phyloP scores from a whole-genome alignment of 164 flowering plant species.

The Chimonanthus praecox region DNA sequence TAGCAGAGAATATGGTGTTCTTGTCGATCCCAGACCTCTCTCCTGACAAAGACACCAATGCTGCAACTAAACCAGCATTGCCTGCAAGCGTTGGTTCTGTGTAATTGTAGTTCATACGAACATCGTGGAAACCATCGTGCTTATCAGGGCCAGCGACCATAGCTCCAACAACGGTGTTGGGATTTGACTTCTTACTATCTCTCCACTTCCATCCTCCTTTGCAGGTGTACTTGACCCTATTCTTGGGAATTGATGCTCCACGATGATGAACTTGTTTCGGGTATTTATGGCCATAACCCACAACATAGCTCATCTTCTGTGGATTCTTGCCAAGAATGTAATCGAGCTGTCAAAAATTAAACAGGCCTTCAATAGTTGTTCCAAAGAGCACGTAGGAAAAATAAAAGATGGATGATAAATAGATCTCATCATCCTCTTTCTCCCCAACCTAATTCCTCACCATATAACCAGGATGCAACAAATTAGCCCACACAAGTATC shows the following conservation, averaged over 20 bases:
- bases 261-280: conserved; percentile 92
- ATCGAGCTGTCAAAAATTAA: conserved; percentile 52
- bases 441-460: not conserved
- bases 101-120: conserved; percentile 76
- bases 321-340: conserved; percentile 97
- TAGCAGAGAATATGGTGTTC: conserved; percentile 93
- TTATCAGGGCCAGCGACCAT: conserved; percentile 98
- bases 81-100: conserved; percentile 97
- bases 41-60: conserved; percentile 84
- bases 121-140: conserved; percentile 82
- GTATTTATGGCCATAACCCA: conserved; percentile 75
- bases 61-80: conserved; percentile 93
- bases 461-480: too few species aligned
- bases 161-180: conserved; percentile 81
- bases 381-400: not conserved
- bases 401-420: not conserved
- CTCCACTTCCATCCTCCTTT: conserved; percentile 99
- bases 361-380: not conserved
- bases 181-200: conserved; percentile 69
- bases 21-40: conserved; percentile 64
- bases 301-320: conserved; percentile 85
- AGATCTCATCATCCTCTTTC: not conserved
- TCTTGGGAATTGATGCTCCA: conserved; percentile 91
- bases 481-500: not conserved
- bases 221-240: conserved; percentile 68